These are phyloP conservation scores for Pontederia crassipes DNA, from an alignment of 176 grass and related monocot species.

Conservation along the genomic window DNA sequence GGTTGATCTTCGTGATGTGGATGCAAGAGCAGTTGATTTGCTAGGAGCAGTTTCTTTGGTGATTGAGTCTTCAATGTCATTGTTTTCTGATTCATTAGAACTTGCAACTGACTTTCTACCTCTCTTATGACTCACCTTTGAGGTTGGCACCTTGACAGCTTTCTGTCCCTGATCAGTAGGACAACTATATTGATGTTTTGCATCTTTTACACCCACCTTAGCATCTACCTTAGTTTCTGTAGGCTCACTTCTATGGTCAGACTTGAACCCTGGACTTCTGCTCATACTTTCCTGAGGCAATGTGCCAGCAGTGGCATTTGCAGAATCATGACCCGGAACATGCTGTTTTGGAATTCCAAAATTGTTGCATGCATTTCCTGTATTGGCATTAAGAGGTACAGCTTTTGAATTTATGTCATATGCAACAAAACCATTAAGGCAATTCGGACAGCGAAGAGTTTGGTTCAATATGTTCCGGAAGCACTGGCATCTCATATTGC, in stretches of 20 bases:
- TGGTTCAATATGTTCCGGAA: conserved; percentile 50
- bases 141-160: conserved; percentile 7
- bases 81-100: conserved; percentile 24
- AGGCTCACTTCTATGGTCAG: background rate
- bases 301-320: conserved; percentile 8
- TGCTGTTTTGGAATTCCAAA: conserved; percentile 30
- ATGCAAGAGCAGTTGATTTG: conserved; percentile 17
- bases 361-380: conserved; percentile 26
- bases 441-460: conserved; percentile 72
- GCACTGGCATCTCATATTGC: conserved; percentile 83
- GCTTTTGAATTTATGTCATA: conserved; percentile 44
- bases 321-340: background rate
- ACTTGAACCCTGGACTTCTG: background rate
- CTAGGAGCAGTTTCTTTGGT: conserved; percentile 11
- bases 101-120: conserved; percentile 33
- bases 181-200: background rate
- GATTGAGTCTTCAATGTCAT: conserved; percentile 30
- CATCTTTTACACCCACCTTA: background rate
- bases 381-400: conserved; percentile 27
- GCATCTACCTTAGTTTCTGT: background rate
- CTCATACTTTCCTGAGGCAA: background rate
- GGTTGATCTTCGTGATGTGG: conserved; percentile 40
- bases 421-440: conserved; percentile 68
- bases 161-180: background rate
- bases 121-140: conserved; percentile 27